Base-by-base conservation (phyloP, 2,329 filamentous ascomycete species). In the Pseudocercospora musae region DNA sequence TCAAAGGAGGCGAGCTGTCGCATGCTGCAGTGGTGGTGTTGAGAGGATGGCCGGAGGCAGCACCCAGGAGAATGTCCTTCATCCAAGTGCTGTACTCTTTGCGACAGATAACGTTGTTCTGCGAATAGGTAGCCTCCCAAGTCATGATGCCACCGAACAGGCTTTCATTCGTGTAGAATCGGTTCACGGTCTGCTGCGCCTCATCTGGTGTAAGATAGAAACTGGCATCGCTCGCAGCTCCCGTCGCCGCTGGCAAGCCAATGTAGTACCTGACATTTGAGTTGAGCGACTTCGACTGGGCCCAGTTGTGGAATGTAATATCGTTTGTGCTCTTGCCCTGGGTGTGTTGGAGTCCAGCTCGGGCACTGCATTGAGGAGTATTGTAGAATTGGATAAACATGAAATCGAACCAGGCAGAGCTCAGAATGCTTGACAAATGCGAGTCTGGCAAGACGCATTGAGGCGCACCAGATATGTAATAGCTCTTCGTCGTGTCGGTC, bases 121-220 rank as follows among this genome's bases (percentile, higher is more conserved):
- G 54, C 1, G 57, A 79, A 10, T 77, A 76, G 1, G 81, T 83
- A 4, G 83, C 81, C 57, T 86, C 84, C 82, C 82, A 87, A 4
- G 87, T 71, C 84, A 86, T 87, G 44, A 85, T 76, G 74, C 85
- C 85, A 44, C 83, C 85, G 66, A 87, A 87, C 1, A 72, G 74
- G 21, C 75, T 60, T 21, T 75, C 70, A 9, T 52, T 52, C 15
- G 70, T 70, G 63, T 77, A 77, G 64, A 79, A 81, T 46, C 73
- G 68, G n/a, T 73, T 66, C 23, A 85, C 73, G 57, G 86, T 66
- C 2, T 70, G 68, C 58, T 79, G 72, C 2, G 79, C 82, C 62
- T 85, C 78, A 0, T 68, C 61, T 0, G 81, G 80, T 1, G 70
- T 72, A 15, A 87, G 71, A 69, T 86, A 86, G 52, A 57, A 62